Evolutionary conservation across 768 basidiomycete species (phyloP).

Genomic region (Podaxis sp.): DNA sequence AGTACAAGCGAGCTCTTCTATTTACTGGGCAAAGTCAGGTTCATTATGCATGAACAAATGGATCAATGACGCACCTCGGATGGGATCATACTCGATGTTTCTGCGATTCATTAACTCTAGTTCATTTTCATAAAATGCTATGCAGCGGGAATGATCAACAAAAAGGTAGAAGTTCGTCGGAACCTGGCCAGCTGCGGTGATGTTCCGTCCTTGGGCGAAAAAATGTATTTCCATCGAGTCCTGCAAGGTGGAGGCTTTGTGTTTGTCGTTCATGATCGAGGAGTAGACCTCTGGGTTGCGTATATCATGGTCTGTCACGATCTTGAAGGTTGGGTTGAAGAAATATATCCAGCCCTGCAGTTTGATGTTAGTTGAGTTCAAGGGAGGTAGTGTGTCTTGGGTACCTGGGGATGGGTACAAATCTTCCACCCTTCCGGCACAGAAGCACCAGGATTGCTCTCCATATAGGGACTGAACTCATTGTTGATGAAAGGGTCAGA

Average conservation of each 20-base stretch:
- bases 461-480: background rate
- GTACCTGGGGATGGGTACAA: conserved; percentile 39
- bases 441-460: background rate
- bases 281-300: conserved; percentile 29
- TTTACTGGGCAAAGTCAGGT: conserved; percentile 29
- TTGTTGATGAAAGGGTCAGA: background rate
- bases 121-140: conserved; percentile 43
- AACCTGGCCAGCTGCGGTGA: conserved; percentile 14
- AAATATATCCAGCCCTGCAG: conserved; percentile 54
- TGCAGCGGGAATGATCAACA: conserved; percentile 45
- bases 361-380: background rate
- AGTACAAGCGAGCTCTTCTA: conserved; percentile 46
- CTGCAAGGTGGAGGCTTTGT: conserved; percentile 28
- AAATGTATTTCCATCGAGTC: conserved; percentile 46
- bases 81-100: conserved; percentile 25
- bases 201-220: conserved; percentile 24
- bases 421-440: conserved; percentile 33
- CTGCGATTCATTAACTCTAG: conserved; percentile 19
- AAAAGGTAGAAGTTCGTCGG: conserved; percentile 32
- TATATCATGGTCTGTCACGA: conserved; percentile 51
- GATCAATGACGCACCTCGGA: conserved; percentile 20
- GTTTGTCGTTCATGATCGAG: conserved; percentile 10
- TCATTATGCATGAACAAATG: background rate
- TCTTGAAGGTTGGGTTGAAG: conserved; percentile 33
- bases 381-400: background rate